Evolutionary conservation across 2,329 filamentous ascomycete species (phyloP).

Genomic region (Trichoderma oligosporum): DNA sequence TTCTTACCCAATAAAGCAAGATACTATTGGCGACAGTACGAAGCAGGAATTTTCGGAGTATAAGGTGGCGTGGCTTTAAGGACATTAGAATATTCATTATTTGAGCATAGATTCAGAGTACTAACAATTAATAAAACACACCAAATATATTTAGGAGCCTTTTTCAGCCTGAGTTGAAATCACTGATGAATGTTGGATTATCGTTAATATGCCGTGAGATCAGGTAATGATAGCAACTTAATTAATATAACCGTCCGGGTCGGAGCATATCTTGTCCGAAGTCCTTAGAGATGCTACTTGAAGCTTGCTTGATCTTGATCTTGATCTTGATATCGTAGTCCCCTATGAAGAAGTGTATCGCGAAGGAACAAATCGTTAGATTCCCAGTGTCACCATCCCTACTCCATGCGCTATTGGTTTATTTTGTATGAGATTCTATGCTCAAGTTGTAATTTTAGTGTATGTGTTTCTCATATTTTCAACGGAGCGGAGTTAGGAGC

Average conservation of each 20-base stretch:
- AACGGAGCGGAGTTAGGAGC: slow-evolving; percentile 6
- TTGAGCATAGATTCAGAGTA: not conserved
- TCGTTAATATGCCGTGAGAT: not conserved
- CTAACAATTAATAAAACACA: not conserved
- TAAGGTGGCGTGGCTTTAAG: slow-evolving; percentile 3
- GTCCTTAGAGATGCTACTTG: not conserved
- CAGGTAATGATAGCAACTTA: not conserved
- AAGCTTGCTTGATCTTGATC: not conserved
- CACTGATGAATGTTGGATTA: not conserved
- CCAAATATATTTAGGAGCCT: not conserved
- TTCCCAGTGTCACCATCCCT: too few relatives aligned
- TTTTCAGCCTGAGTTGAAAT: not conserved
- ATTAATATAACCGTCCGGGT: too few relatives aligned
- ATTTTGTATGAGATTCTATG: not conserved
- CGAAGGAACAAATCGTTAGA: too few relatives aligned
- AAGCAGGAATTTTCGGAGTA: not conserved
- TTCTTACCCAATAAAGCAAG: not conserved
- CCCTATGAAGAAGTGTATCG: too few relatives aligned
- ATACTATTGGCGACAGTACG: not conserved
- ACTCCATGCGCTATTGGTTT: too few relatives aligned
- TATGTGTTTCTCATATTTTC: not conserved
- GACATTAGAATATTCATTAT: not conserved
- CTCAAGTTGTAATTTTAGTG: too few relatives aligned
- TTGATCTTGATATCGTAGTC: not conserved
- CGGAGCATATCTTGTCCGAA: slow-evolving; percentile 5